Evolutionary conservation across 2,329 filamentous ascomycete species (phyloP).

Genomic region (Beauveria medogensis): DNA sequence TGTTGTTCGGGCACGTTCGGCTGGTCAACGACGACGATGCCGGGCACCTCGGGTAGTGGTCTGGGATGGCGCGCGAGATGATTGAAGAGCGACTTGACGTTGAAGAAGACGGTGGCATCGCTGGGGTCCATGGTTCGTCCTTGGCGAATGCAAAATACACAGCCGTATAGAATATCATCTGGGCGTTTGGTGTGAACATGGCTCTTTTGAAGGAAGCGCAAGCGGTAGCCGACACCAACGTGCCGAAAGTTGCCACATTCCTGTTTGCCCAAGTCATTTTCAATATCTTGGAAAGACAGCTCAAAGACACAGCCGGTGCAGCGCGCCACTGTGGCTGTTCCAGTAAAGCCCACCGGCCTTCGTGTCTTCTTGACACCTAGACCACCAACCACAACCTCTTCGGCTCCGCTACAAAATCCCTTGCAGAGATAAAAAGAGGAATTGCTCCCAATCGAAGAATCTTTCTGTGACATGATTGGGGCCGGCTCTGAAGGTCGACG

Average conservation of each 20-base stretch:
- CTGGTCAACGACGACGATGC: conserved; percentile 40
- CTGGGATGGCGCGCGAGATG: conserved; percentile 47
- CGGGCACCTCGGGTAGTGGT: conserved; percentile 41
- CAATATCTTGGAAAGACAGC: conserved; percentile 43
- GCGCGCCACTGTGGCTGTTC: conserved; percentile 36
- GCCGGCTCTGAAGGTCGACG: conserved; percentile 1
- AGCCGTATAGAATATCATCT: conserved; percentile 47
- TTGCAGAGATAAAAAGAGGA: conserved; percentile 47
- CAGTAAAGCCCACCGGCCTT: conserved; percentile 39
- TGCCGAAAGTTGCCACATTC: conserved; percentile 40
- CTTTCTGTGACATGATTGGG: conserved; percentile 15
- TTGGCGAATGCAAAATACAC: conserved; percentile 44
- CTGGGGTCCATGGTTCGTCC: conserved; percentile 44
- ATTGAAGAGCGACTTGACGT: conserved; percentile 41
- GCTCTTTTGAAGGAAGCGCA: conserved; percentile 49
- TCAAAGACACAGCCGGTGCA: conserved; percentile 47
- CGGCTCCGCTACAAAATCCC: conserved; percentile 48
- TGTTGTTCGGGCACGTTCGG: conserved; percentile 30
- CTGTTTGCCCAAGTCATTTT: conserved; percentile 41
- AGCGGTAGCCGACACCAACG: conserved; percentile 39
- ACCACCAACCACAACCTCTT: conserved; percentile 39
- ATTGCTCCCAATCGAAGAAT: conserved; percentile 33
- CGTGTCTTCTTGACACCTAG: conserved; percentile 43
- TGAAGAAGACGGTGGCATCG: conserved; percentile 51
- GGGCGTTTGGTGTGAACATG: conserved; percentile 41